Evolutionary conservation across 495 filamentous ascomycete genomes (phyloP), one percentile per base, ranked within the genome.

Genomic region (Aspergillus nidulans): DNA sequence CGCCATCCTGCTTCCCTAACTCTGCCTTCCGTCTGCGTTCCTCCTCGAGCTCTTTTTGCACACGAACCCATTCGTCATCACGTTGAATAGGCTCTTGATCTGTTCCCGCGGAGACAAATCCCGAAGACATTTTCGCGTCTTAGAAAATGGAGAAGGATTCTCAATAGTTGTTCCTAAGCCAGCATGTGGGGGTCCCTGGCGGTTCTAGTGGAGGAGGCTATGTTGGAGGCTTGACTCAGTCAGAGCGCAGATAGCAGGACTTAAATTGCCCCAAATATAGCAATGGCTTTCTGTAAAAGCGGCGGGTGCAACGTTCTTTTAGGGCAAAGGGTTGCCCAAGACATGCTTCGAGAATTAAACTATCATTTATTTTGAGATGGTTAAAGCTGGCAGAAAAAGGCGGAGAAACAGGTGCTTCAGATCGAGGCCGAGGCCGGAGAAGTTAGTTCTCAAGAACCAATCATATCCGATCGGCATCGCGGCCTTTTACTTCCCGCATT

Each of bases 91-190:
- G 77, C 43, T 83, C 73, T 57, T 89, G 82, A 61, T 85, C 82
- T 2, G 86, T 88, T 36, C 94, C 94, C 32, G 81, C 89, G 8
- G 92, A 91, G 39, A 97, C 85, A 73, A 98, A 98, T 39, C 92
- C 89, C 12, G 90, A 95, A 44, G 88, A 82, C 88, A 91, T 90
- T 21, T 46, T 63, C 46, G 38, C 6, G 43, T 30, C 5, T 24
- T n/a, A 24, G 6, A 39, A 34, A 5, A 26, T 15, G 26, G 19
- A 12, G 1, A 36, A 43, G 0, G 44, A 18, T 10, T 5, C 46
- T 26, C 41, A 38, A 38, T 39, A 19, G 16, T 20, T 23, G 26
- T n/a, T 16, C 9, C 41, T 45, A 5, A 25, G 30, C 26, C 18
- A 13, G 38, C 12, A 44, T 6, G 15, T 34, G 30, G 9, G 10